Base-by-base conservation (phyloP, 352 stramenopile genomes). In the Phytophthora citrophthora region DNA sequence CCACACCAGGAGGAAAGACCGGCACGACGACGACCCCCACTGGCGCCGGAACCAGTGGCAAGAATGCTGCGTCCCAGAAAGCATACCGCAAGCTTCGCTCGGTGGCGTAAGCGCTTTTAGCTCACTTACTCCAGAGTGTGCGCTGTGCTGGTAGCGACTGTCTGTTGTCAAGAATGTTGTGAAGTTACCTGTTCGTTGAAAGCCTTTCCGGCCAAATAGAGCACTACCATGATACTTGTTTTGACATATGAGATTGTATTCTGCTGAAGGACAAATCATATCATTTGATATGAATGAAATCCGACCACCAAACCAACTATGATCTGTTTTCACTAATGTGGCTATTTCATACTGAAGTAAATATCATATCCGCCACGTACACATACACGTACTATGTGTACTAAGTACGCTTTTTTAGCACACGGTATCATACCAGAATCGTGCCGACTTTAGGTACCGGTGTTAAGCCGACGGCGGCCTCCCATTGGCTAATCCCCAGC, bases 31-130 rank as follows among this genome's bases (percentile, higher is more conserved):
- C 45, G n/a, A 49, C 5, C 43, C 6, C 20, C 36, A 47, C 50
- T 46, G 34, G 48, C 32, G 10, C 32, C 32, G 47, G 29, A 54
- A 54, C 48, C 48, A 45, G 48, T 54, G 48, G 31, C 48, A 13
- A 32, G 15, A 39, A 24, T 23, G 24, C 50, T 34, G 23, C 52
- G 29, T 51, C 27, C 18, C 52, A 51, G 41, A 60, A 60, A 40
- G 27, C 29, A 12, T 60, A 52, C 36, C 38, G 50, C 50, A 20
- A 58, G 6, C 36, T 58, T 36, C 50, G 52, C 10, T 44, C 40
- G 4, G 50, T 38, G 18, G 27, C 20, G 40, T 51, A 18, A 51
- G 10, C n/a, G 29, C 7, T 3, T 20, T 18, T 5, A 41, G n/a
- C 5, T 41, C 29, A 34, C 29, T 41, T 15, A n/a, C 34, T 41